phyloP scores from a whole-genome alignment of 75 land plant species.

The Larix kaempferi region DNA sequence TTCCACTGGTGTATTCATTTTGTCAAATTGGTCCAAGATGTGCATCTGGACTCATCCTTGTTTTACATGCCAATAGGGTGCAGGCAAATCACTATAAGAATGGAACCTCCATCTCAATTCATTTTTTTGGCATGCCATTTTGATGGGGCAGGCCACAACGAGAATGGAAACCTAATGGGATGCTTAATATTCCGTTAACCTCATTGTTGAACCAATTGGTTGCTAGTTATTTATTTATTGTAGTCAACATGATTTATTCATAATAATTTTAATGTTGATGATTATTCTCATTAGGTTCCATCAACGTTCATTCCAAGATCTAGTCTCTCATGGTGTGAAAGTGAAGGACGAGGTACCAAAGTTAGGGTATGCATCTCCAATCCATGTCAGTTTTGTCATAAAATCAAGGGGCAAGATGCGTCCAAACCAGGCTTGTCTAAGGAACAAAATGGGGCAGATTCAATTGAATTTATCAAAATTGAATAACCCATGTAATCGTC shows the following conservation, averaged over 20 bases:
- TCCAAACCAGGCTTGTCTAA: not conserved
- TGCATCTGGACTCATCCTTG: too few species aligned
- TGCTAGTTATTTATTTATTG: not conserved
- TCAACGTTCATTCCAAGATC: slow-evolving; percentile 4
- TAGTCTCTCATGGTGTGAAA: not conserved
- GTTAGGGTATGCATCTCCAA: not conserved
- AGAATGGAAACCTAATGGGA: too few species aligned
- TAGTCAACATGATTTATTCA: not conserved
- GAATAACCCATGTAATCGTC: not conserved
- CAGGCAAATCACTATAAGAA: too few species aligned
- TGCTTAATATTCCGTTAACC: too few species aligned
- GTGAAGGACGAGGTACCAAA: not conserved
- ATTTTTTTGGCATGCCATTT: too few species aligned
- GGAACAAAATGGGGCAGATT: not conserved
- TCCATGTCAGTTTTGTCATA: not conserved
- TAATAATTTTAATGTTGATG: not conserved
- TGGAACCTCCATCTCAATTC: too few species aligned
- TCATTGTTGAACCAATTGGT: not conserved
- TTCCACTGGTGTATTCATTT: too few species aligned
- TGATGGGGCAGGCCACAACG: too few species aligned
- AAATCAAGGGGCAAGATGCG: slow-evolving; percentile 1
- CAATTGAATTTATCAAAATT: not conserved
- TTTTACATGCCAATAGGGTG: too few species aligned
- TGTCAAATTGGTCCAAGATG: too few species aligned
- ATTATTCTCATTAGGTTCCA: not conserved